Base-by-base conservation (phyloP, 225 moss, liverwort and hornwort genomes). In the Pseudoscleropodium purum region DNA sequence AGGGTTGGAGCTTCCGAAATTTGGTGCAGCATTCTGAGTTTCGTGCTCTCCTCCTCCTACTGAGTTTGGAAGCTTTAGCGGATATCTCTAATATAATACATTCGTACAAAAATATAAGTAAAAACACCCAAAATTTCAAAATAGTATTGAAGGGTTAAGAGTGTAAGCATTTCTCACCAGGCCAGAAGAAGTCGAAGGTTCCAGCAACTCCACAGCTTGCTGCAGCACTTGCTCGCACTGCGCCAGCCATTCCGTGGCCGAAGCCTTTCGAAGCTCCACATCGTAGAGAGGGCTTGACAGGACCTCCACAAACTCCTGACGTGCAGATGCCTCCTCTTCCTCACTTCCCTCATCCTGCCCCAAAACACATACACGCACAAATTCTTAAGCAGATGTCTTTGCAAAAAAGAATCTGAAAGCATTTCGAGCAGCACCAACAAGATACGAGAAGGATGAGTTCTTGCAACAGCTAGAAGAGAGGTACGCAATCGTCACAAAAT, bases 151-250 rank as follows among this genome's bases (percentile, higher is more conserved):
- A 41, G 66, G 41, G 25, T 64, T 36, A 27, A 54, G 62, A 45
- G 37, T n/a, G 77, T 39, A 81, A 64, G 75, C 27, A 78, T 66
- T 65, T 84, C 84, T 39, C 80, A 95, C 94, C 89, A 89, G 78
- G 21, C 94, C 93, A 52, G 89, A 90, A 67, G 93, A 62, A 43
- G 90, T 56, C 65, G 93, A 90, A 43, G 93, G 93, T 79, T 95
- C 92, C 91, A 95, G 81, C 84, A 93, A 90, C 82, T 88, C 83
- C 90, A 93, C 90, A 84, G 92, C 90, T 75, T 92, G 90, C 47
- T 89, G 87, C 57, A 95, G 89, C 88, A 92, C 89, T 84, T 90
- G 90, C 66, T 95, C 93, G 90, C 94, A 95, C 47, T 82, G 85
- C 29, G 89, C 89, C 20, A 93, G 86, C 92, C 93, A 92, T 62